Base-by-base conservation (phyloP, 1,139 yeast species). In the Taphrina betulina region DNA sequence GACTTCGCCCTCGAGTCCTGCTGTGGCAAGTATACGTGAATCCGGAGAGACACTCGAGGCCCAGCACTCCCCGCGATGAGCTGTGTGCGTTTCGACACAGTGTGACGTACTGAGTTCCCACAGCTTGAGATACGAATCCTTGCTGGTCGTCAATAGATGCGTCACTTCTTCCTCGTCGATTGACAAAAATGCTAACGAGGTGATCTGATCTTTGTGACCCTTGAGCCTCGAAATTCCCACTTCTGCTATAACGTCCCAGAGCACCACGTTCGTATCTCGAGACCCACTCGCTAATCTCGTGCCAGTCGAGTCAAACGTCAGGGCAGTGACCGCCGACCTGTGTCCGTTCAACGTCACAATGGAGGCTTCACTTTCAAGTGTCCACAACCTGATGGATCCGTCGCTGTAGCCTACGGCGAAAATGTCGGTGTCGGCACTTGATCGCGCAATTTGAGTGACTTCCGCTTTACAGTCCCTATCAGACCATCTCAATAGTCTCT, bases 161-260 rank as follows among this genome's bases (percentile, higher is more conserved):
- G 48, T 45, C 35, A 53, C 48, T 5, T 50, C 60, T 8, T 41
- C 61, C 8, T 31, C 48, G 10, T 19, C 58, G 19, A 44, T 24
- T 8, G 56, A 52, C 3, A 75, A 69, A 55, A 82, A 76, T 12
- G 69, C 67, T 51, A 83, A 63, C 0, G 95, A 95, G 1, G 96
- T 89, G 62, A 92, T 84, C 65, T 83, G 87, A 63, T 89, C 94
- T 67, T 86, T 83, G 69, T 94, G 98, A 3, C 96, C 90, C 68
- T 88, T 81, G 59, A 92, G 75, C 65, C 90, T 83, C 72, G 80
- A 86, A 46, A 90, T 71, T 7, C 99, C 99, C 42, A 80, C 83
- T 74, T 92, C 99, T 12, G 87, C 86, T 7, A 92, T 92, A 60
- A 92, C 78, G 72, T 92, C 99, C 99, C 99, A 92, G 62, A 90